Base-by-base conservation (phyloP, 2,329 filamentous ascomycete species). In the Pseudopyricularia javanii region DNA sequence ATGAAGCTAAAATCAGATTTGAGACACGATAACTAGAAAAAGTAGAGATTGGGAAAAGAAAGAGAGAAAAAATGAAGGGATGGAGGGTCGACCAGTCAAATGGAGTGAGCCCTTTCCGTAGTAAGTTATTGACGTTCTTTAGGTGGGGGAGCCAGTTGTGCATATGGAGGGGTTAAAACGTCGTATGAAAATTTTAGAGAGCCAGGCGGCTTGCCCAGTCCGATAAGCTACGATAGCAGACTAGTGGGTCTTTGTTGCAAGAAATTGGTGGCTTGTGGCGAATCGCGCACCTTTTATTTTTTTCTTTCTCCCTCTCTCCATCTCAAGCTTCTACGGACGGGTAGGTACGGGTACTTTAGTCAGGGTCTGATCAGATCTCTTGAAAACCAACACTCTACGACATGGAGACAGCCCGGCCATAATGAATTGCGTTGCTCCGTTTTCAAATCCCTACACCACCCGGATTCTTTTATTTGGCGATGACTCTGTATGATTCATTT, bases 201-300 rank as follows among this genome's bases (percentile, higher is more conserved):
- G 24, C 37, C 20, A n/a, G 22, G 20, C 24, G 40, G 22, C 17
- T 17, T 40, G 30, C 30, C 30, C n/a, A 40, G 22, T 35, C 49
- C 35, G 49, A 50, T 50, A 50, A 50, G 49, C 32, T 17, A n/a
- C 33, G 49, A 50, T 50, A 50, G 33, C 35, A 37, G 49, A 6
- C 33, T 37, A 22, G 35, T 30, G 24, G 32, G 24, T 40, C 49
- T 26, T 37, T 22, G 24, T 32, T 34, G 20, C 34, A 51, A 50
- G 33, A 22, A 40, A 40, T 17, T 40, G n/a, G 15, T 14, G 7
- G 6, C 17, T 17, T 47, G 35, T 47, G 49, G 49, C 33, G 49
- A 50, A 50, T 50, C 33, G 33, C 24, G 24, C 20, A n/a, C 20
- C 24, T 37, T 40, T 24, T 30, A 51, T 49, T 35, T 47, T 24